Evolutionary conservation across 2,329 filamentous ascomycete species (phyloP).

Genomic region (Penicillium occitanis): DNA sequence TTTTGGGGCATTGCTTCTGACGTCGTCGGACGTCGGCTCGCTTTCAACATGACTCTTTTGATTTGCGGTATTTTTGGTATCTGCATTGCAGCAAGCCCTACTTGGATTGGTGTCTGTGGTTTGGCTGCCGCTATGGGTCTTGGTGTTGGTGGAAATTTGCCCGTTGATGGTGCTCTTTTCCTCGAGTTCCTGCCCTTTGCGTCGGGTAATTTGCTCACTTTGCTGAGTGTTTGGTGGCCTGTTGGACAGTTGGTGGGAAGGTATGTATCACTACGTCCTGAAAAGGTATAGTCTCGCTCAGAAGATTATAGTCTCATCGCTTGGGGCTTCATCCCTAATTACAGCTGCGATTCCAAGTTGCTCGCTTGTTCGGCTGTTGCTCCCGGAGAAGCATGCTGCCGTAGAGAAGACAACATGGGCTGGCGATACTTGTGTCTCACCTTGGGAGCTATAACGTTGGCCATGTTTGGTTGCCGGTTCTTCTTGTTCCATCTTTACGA

Average conservation of each 20-base stretch:
- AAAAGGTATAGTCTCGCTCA: too few relatives aligned
- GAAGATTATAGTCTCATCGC: slow-evolving; percentile 50
- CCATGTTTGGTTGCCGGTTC: slow-evolving; percentile 77
- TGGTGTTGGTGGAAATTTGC: slow-evolving; percentile 73
- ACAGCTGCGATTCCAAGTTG: slow-evolving; percentile 50
- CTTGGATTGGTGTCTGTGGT: slow-evolving; percentile 64
- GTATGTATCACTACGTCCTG: slow-evolving; percentile 24
- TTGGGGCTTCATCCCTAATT: slow-evolving; percentile 73
- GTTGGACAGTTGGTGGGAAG: slow-evolving; percentile 71
- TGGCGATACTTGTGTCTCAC: slow-evolving; percentile 74
- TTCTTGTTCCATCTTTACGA: slow-evolving; percentile 80
- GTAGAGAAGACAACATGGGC: slow-evolving; percentile 60
- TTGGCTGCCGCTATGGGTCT: slow-evolving; percentile 63
- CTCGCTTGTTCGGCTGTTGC: slow-evolving; percentile 33
- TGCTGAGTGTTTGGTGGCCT: slow-evolving; percentile 86
- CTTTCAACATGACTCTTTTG: slow-evolving; percentile 78
- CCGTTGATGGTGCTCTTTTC: slow-evolving; percentile 77
- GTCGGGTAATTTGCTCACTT: slow-evolving; percentile 70
- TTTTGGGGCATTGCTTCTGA: slow-evolving; percentile 81
- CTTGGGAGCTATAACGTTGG: slow-evolving; percentile 69
- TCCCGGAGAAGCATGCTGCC: slow-evolving; percentile 41
- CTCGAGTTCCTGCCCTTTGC: slow-evolving; percentile 78
- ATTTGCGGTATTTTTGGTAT: slow-evolving; percentile 74
- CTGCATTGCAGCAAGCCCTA: slow-evolving; percentile 64
- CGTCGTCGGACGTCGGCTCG: slow-evolving; percentile 72